phyloP scores from a whole-genome alignment of 2,329 filamentous ascomycete genomes.

The Neurospora crassa region DNA sequence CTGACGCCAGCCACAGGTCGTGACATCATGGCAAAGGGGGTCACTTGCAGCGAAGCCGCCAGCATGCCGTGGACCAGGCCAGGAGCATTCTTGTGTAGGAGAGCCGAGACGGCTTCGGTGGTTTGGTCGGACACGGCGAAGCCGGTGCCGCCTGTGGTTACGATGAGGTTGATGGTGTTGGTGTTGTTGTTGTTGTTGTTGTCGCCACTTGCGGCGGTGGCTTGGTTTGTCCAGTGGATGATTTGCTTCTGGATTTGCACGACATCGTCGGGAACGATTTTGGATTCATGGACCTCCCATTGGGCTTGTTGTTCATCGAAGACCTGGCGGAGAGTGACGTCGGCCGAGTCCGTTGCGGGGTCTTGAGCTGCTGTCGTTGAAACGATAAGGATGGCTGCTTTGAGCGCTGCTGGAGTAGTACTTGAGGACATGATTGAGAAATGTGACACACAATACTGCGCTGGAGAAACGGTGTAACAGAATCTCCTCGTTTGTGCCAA shows the following conservation, averaged over 20 bases:
- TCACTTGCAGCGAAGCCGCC: conserved; percentile 70
- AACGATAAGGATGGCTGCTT: conserved; percentile 71
- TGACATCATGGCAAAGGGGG: conserved; percentile 96
- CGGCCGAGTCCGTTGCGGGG: conserved; percentile 68
- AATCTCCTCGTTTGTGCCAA: background rate
- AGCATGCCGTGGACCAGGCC: conserved; percentile 96
- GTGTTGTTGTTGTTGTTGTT: conserved; percentile 27
- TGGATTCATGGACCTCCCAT: conserved; percentile 61
- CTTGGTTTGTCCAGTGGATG: conserved; percentile 59
- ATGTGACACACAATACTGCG: background rate
- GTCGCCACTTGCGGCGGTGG: conserved; percentile 12
- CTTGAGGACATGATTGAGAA: conserved; percentile 25
- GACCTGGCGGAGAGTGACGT: conserved; percentile 55
- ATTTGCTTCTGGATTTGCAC: conserved; percentile 67
- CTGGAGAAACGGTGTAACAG: background rate
- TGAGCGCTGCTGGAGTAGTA: conserved; percentile 35
- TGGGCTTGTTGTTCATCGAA: conserved; percentile 54
- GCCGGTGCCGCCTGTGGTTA: conserved; percentile 88
- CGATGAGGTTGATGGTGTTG: conserved; percentile 59
- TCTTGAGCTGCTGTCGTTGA: conserved; percentile 83
- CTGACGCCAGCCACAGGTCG: conserved; percentile 83
- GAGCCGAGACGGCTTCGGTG: conserved; percentile 74
- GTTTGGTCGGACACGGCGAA: conserved; percentile 81
- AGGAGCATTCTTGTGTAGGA: conserved; percentile 78
- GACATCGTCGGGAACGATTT: conserved; percentile 72